Conservation (phyloP, 1,284 basidiomycete genomes). For the Fomitopsis betulina region DNA sequence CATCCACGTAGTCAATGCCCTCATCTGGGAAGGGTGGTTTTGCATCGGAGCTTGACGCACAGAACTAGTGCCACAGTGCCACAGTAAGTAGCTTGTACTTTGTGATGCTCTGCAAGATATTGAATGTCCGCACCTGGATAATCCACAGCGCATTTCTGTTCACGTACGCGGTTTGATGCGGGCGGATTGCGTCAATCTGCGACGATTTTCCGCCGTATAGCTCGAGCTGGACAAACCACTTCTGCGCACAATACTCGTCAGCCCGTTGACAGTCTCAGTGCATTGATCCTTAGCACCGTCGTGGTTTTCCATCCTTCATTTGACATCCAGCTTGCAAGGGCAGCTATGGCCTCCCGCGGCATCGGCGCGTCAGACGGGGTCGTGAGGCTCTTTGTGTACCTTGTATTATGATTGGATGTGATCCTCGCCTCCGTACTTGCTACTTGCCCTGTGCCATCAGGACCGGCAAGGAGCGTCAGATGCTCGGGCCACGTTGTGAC, state of each 20-base stretch:
- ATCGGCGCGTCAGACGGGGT: not conserved
- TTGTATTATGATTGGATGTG: not conserved
- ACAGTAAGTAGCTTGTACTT: not conserved
- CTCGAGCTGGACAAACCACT: not conserved
- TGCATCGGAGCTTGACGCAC: not conserved
- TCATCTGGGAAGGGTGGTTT: not conserved
- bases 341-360: not conserved
- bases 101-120: not conserved
- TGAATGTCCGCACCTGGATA: not conserved
- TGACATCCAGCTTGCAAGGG: not conserved
- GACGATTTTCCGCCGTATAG: not conserved
- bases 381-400: not conserved
- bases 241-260: not conserved
- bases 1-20: not conserved
- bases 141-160: not conserved
- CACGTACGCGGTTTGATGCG: not conserved
- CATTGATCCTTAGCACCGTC: not conserved
- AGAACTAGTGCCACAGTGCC: not conserved
- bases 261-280: not conserved
- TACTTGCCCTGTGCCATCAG: not conserved
- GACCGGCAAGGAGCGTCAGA: not conserved
- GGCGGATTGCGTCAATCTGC: not conserved
- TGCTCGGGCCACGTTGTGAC: not conserved
- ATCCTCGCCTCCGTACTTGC: not conserved
- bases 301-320: not conserved